These are phyloP conservation scores for Sporothrix schenckii DNA, from an alignment of 2,329 filamentous ascomycete genomes.

Conservation along the genomic window DNA sequence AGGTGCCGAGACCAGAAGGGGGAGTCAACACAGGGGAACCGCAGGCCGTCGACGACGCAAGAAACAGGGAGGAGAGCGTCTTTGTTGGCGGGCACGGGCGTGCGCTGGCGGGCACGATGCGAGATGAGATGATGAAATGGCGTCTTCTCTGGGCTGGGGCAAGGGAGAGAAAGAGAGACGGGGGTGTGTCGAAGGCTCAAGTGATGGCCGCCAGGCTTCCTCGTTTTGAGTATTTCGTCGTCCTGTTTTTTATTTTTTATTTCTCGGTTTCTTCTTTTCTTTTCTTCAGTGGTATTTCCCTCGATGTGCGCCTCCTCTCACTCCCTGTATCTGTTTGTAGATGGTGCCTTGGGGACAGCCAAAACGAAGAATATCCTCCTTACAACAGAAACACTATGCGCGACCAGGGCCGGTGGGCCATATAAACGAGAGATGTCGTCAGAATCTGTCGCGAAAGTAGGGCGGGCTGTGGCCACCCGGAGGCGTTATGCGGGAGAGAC, in stretches of 20 bases:
- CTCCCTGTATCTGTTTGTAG: background rate
- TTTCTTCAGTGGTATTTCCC: background rate
- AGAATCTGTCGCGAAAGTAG: slow-evolving; percentile 29
- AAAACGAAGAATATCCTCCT: background rate
- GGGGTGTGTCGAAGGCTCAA: background rate
- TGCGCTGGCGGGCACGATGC: slow-evolving; percentile 27
- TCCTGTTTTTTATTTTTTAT: background rate
- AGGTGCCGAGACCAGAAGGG: background rate
- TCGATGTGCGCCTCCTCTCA: background rate
- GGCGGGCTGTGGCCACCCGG: slow-evolving; percentile 2
- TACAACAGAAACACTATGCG: slow-evolving; percentile 10
- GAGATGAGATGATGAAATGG: slow-evolving; percentile 33
- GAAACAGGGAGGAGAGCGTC: slow-evolving; percentile 21
- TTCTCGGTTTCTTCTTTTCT: background rate
- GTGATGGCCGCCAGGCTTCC: background rate
- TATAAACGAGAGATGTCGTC: slow-evolving; percentile 33
- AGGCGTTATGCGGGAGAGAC: slow-evolving; percentile 31
- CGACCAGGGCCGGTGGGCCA: slow-evolving; percentile 29
- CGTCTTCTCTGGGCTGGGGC: slow-evolving; percentile 20
- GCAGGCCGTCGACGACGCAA: slow-evolving; percentile 24
- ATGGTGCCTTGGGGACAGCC: background rate
- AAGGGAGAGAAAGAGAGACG: background rate
- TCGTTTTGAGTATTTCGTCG: too few species aligned
- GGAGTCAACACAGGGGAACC: background rate
- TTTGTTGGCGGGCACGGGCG: slow-evolving; percentile 20